Base-by-base conservation (phyloP, 805 yeast species). In the Pichia nanzhaoensis region DNA sequence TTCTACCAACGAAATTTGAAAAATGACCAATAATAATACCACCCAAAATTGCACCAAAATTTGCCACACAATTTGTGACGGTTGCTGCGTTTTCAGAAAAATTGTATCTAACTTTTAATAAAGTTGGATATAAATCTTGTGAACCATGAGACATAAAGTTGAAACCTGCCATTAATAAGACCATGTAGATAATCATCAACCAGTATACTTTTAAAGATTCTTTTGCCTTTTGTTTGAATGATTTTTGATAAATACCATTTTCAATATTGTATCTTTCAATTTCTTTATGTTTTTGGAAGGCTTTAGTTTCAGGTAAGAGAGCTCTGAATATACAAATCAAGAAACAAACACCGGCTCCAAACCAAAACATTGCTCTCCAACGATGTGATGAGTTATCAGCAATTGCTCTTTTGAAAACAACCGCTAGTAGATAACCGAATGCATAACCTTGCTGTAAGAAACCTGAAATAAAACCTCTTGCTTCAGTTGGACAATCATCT, bases 361-460 rank as follows among this genome's bases (percentile, higher is more conserved):
- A 80, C 81, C 84, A 80, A 60, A 78, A 80, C 46, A 82, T 59
- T 2, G 82, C 70, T 63, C 84, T 74, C 88, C 88, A 82, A 0
- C 69, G 66, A 46, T 76, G 69, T 1, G 65, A 53, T 4, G 80
- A 66, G 47, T 70, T 74, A 55, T 73, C 75, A 8, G 74, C 77
- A 49, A 82, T 74, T 30, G 82, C 83, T 59, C 87, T 69, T 49
- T 75, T 75, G 65, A 80, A 82, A 20, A 80, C 68, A 41, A 80
- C 84, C 5, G 80, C 86, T 48, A 81, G 57, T 21, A 82, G 63
- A 54, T 80, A 81, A 20, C 89, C 89, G 39, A 82, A 71, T 1
- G 84, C 82, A 53, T 82, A 87, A 49, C 95, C 95, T 60, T 85
- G 84, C 63, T 86, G 95, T 58, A 87, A 76, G 35, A 84, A 61